phyloP scores from a whole-genome alignment of 108 stramenopile genomes.

The Seminavis robusta region DNA sequence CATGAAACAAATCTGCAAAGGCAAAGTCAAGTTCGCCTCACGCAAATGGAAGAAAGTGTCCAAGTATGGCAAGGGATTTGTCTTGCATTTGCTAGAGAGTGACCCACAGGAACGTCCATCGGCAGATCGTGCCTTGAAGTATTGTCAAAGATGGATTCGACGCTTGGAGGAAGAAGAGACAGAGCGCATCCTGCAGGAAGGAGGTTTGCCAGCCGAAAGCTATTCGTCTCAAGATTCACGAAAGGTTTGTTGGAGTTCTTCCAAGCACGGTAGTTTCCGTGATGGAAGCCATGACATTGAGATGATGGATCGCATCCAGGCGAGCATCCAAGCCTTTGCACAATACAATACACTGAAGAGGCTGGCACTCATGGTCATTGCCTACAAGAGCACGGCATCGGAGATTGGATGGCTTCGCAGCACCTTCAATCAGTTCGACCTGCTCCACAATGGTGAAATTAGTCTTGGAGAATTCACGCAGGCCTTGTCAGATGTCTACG shows the following conservation, averaged over 20 bases:
- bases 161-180: no score
- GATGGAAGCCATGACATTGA: no score
- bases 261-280: no score
- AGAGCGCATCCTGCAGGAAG: no score
- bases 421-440: slow-evolving; percentile 45
- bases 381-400: slow-evolving; percentile 55
- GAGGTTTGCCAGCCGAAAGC: no score
- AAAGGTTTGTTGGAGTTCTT: no score
- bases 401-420: slow-evolving; percentile 52
- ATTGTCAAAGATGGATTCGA: no score
- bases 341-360: slow-evolving; percentile 44
- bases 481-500: slow-evolving; percentile 44
- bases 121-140: slow-evolving; percentile 10
- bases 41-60: slow-evolving; percentile 40
- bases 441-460: slow-evolving; percentile 48
- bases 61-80: slow-evolving; percentile 39
- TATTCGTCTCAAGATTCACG: no score
- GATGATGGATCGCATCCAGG: slow-evolving; percentile 29
- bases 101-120: slow-evolving; percentile 26
- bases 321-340: slow-evolving; percentile 38
- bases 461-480: slow-evolving; percentile 60
- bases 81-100: slow-evolving; percentile 22
- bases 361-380: slow-evolving; percentile 60
- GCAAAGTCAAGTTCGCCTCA: slow-evolving; percentile 31
- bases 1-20: slow-evolving; percentile 41